A percentile compares a stretch with the other conserved stretches of the same genome.
These are phyloP conservation scores for Phaffia australis DNA, from an alignment of 768 basidiomycete species.

Conservation along the genomic window DNA sequence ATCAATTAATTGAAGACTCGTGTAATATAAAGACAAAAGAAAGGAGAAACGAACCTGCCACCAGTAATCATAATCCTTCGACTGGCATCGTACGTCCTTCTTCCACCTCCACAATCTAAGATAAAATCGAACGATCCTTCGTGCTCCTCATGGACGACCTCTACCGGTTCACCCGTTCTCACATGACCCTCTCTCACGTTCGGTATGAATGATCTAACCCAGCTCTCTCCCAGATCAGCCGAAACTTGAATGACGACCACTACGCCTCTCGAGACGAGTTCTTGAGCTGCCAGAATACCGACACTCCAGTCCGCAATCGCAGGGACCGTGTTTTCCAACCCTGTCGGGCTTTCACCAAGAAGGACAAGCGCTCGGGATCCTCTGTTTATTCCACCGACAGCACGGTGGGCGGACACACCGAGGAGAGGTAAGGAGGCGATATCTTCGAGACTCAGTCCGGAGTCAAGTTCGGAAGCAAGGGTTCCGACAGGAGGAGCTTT, in stretches of 20 bases:
- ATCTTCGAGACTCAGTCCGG: slow-evolving; percentile 28
- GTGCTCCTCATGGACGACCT: slow-evolving; percentile 28
- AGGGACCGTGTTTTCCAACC: neutral
- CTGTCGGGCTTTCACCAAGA: slow-evolving; percentile 27
- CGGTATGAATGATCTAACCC: slow-evolving; percentile 14
- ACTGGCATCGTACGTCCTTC: slow-evolving; percentile 31
- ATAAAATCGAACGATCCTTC: slow-evolving; percentile 33
- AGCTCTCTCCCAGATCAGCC: slow-evolving; percentile 8
- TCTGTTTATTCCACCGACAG: slow-evolving; percentile 21
- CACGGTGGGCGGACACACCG: slow-evolving; percentile 29
- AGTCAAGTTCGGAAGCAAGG: neutral
- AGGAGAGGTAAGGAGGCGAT: slow-evolving; percentile 28
- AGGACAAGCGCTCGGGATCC: slow-evolving; percentile 26
- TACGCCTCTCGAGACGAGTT: slow-evolving; percentile 18
- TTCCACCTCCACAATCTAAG: slow-evolving; percentile 31
- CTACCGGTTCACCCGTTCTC: slow-evolving; percentile 29
- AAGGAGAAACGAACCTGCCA: slow-evolving; percentile 22
- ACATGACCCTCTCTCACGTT: slow-evolving; percentile 14
- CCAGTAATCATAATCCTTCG: slow-evolving; percentile 31
- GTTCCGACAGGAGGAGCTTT: slow-evolving; percentile 26
- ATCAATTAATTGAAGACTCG: neutral
- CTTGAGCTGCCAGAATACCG: slow-evolving; percentile 27
- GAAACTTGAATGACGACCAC: slow-evolving; percentile 19
- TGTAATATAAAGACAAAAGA: neutral
- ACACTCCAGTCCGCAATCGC: slow-evolving; percentile 27